Percentiles rank a stretch among this genome's conserved stretches.
Conservation (phyloP, 2,329 filamentous ascomycete genomes). For the Aureobasidium namibiae region DNA sequence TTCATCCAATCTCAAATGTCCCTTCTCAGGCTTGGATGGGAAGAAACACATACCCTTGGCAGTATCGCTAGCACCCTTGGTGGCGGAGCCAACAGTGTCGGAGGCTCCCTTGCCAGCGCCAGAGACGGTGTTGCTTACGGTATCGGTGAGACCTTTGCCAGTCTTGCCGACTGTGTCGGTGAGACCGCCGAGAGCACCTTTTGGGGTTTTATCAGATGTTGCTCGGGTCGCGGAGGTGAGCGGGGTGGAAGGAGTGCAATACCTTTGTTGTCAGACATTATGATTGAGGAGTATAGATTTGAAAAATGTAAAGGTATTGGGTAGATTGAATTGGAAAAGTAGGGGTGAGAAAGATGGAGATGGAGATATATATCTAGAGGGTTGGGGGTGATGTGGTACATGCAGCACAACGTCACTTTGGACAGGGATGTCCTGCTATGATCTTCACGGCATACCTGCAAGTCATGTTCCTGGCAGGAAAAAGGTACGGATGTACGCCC, state of each 20-base stretch:
- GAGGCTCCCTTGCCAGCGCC: slow-evolving; percentile 15
- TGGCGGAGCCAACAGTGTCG: slow-evolving; percentile 13
- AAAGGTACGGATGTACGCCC: no score
- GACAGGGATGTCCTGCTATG: not conserved
- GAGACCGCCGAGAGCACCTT: slow-evolving; percentile 18
- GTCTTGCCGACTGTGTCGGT: slow-evolving; percentile 28
- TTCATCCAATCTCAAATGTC: no score
- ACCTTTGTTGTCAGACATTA: not conserved
- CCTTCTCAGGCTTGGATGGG: no score
- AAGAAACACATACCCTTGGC: slow-evolving; percentile 14
- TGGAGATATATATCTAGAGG: not conserved
- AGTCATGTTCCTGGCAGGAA: not conserved
- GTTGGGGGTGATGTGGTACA: not conserved
- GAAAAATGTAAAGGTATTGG: not conserved
- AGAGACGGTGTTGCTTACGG: slow-evolving; percentile 25
- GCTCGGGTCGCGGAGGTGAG: no score
- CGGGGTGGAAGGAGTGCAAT: not conserved
- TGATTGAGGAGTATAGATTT: not conserved
- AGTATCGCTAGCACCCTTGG: slow-evolving; percentile 16
- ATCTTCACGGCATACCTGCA: not conserved
- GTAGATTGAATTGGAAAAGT: not conserved
- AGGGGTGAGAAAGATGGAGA: not conserved
- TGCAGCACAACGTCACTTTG: not conserved
- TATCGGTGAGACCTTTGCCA: slow-evolving; percentile 20
- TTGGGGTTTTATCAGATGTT: no score